These are phyloP conservation scores for Phytophthora parvispora DNA, from an alignment of 352 stramenopile species.

Conservation along the genomic window DNA sequence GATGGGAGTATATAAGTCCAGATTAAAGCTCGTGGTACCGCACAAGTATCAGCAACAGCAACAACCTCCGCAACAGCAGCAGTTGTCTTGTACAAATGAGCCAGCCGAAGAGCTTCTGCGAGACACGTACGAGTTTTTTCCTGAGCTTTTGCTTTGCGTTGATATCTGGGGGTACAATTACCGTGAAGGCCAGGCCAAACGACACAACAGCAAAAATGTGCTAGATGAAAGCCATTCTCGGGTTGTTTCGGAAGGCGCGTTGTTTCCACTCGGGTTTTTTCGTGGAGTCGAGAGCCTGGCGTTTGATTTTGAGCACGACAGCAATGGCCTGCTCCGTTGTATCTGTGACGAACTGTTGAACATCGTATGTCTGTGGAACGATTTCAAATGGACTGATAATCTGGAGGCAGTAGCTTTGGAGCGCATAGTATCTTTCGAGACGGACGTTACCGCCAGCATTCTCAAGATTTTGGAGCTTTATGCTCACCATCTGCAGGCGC, in stretches of 20 bases:
- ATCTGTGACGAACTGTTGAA: constrained; percentile 82
- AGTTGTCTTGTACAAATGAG: constrained; percentile 21
- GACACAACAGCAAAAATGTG: constrained; percentile 19
- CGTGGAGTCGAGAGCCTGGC: constrained; percentile 44
- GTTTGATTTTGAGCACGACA: constrained; percentile 78
- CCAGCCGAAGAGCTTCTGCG: constrained; percentile 57
- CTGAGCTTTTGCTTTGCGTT: constrained; percentile 71
- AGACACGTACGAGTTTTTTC: constrained; percentile 79
- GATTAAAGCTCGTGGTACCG: constrained; percentile 70
- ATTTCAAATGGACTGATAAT: constrained; percentile 81
- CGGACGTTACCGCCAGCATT: constrained; percentile 66
- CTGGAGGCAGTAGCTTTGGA: constrained; percentile 55
- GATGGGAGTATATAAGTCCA: constrained; percentile 80
- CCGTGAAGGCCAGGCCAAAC: constrained; percentile 43
- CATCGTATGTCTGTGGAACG: constrained; percentile 82
- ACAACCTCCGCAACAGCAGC: constrained; percentile 40
- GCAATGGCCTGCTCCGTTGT: constrained; percentile 62
- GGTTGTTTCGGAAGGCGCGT: constrained; percentile 6
- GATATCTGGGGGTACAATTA: constrained; percentile 74
- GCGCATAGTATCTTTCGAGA: constrained; percentile 69
- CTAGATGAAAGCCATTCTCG: constrained; percentile 4
- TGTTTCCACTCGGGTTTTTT: constrained; percentile 62
- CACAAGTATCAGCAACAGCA: constrained; percentile 49
- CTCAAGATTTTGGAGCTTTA: constrained; percentile 72
- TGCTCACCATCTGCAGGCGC: constrained; percentile 61